Conservation (phyloP, 805 yeast species). For the Ogataea paraovalis region DNA sequence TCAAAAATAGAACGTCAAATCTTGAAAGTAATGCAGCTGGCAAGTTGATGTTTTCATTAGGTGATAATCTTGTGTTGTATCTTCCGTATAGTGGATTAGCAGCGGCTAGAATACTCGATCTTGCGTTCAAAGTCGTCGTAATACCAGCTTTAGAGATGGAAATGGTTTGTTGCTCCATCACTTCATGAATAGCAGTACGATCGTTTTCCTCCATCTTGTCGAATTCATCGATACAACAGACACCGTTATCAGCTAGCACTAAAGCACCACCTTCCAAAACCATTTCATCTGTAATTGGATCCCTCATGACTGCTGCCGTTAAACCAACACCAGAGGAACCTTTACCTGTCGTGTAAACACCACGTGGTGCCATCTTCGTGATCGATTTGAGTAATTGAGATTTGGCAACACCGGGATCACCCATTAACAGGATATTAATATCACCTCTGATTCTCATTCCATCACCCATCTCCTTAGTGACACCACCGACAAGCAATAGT, state of each 20-base stretch:
- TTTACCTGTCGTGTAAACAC: constrained; percentile 96
- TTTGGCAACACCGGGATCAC: constrained; percentile 99
- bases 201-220: constrained; percentile 98
- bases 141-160: constrained; percentile 97
- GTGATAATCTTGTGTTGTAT: constrained; percentile 84
- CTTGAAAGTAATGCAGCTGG: constrained; percentile 96
- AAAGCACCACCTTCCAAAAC: constrained; percentile 97
- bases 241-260: constrained; percentile 94
- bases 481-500: constrained; percentile 88
- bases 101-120: constrained; percentile 94
- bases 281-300: constrained; percentile 99
- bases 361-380: constrained; percentile 90
- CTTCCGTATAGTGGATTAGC: constrained; percentile 98
- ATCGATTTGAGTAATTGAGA: constrained; percentile 92
- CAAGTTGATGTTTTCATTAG: constrained; percentile 90
- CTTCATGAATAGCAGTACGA: constrained; percentile 97
- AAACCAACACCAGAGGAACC: constrained; percentile 99
- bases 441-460: constrained; percentile 98
- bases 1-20: constrained; percentile 83
- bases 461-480: constrained; percentile 89
- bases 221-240: constrained; percentile 98
- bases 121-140: constrained; percentile 90
- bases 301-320: constrained; percentile 98
- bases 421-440: constrained; percentile 93
- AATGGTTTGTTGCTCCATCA: constrained; percentile 98